Evolutionary conservation across 371 early-diverging fungal genomes (phyloP), one percentile per base, ranked within the genome.

Genomic region (Mortierella sp.): DNA sequence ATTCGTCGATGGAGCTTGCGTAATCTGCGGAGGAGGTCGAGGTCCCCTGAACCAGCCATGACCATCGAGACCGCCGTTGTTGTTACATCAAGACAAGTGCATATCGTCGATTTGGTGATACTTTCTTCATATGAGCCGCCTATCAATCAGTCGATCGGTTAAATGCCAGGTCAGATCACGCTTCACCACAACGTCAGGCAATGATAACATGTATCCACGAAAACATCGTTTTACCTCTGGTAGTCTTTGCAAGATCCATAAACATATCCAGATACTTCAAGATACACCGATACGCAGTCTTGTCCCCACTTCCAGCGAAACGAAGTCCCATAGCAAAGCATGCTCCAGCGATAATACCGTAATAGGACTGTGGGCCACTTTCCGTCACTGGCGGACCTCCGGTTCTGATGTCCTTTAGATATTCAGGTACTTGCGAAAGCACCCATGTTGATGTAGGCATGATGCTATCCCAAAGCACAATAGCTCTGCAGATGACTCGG

Each of bases 41-140:
- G 64, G 55, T 93, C 81, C 0, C 96, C 96, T 1, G 91, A 88
- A 12, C 96, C 97, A 3, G 95, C 95, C 81, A 93, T 86, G 1
- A 96, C 87, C 76, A 93, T 84, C 0, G 92, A 88, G 0, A 87
- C 81, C 10, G 93, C 83, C 1, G 87, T 80, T 6, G 87, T 76
- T 4, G 91, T 55, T 1, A 91, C 89, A 70, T 93, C 89, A 10
- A 95, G 61, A 61, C 93, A 91, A 3, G 84, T 72, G 34, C 86
- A 76, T 14, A 87, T 69, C 7, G 83, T 72, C 8, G 76, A 79
- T 47, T 82, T 83, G 38, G 87, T 88, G 12, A 91, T 81, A 47
- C 82, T 85, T 34, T 86, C 82, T 34, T 89, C 86, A 54, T 85
- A 88, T 0, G 84, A 82, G 1, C 74, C 67, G 14, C 79, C 86